Evolutionary conservation across 2,329 filamentous ascomycete species (phyloP), one percentile per base, ranked within the genome.

Genomic region (Malbranchea zuffiana): DNA sequence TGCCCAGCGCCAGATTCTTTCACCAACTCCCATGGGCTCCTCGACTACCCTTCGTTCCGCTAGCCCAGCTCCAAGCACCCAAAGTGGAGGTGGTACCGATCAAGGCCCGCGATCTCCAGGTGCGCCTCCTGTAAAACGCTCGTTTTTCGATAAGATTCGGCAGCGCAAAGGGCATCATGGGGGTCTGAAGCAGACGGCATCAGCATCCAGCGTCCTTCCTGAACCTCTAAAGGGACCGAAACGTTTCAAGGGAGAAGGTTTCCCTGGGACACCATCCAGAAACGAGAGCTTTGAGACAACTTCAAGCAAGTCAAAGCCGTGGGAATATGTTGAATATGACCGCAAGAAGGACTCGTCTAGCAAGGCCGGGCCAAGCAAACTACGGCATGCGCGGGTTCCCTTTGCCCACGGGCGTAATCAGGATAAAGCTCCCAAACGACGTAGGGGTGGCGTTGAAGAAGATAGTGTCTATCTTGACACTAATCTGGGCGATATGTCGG

Each of bases 401-500:
- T 48, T 53, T 35, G 50, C 49, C 24, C 52, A 56, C 41, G 57
- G 60, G 31, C 27, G 29, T 12, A 51, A 57, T 25, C 33, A 38
- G 3, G 48, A 47, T 25, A 45, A 40, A 32, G 39, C 42, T 7
- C 11, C 28, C 7, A 57, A 62, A 17, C 47, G 50, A 21, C 48
- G 51, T 3, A 56, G 71, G 0, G 76, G 71, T 5, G 74, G 80
- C 41, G 7, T 25, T 25, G 23, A n/a, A 33, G 63, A 69, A 27
- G 69, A 71, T 36, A 70, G 72, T 27, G 72, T 85, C 30, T 93
- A 80, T 61, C 73, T 96, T 17, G 88, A 96, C 57, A 92, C 84
- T 2, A 82, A 96, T 54, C 71, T 96, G 32, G 76, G 77, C 39
- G 76, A 94, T 49, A 90, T 98, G 84, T 81, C 87, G 50, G 90